Base-by-base conservation (phyloP, 306 rosid genomes). In the Vigna trinervia region DNA sequence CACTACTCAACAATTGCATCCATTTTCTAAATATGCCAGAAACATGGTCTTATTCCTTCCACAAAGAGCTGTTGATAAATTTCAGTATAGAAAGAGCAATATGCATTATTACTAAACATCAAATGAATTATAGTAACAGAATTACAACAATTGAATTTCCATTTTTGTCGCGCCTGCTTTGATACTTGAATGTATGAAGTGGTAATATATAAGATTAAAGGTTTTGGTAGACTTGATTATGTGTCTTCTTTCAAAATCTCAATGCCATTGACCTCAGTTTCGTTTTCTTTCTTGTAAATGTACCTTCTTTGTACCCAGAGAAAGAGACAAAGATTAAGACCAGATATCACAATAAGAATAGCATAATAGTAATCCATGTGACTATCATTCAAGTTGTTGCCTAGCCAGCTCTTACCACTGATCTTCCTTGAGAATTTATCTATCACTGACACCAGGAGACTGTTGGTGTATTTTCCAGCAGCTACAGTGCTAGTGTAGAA, bases 291-390 rank as follows among this genome's bases (percentile, higher is more conserved):
- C 69, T 78, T 78, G 76, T 78, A 78, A 58, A 48, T 47, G 19
- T 78, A 78, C n/a, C 82, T 30, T 6, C 71, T 58, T 69, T 75
- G 61, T 0, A 32, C 71, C 82, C 82, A 58, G 8, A 78, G 28
- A 69, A 78, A 78, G 30, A 59, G 20, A 12, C 53, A 71, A 69
- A 89, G 41, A 74, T 88, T 92, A 12, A 92, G 34, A 0, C 62
- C 19, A 7, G 93, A 81, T 13, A 89, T 80, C 46, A 88, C 89
- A 83, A 88, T 47, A 61, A 92, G 85, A 68, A 90, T 80, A 2
- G 90, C 93, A 62, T 90, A 92, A 73, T 88, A 88, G 77, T 84
- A 92, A 73, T 90, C 95, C 71, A 92, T 78, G 86, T 85, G 97
- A 53, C 86, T 79, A 3, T 88, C 81, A 67, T 92, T 92, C 76